Evolutionary conservation across 2,329 filamentous ascomycete genomes (phyloP), one percentile per base, ranked within the genome.

Genomic region (Graphilbum fragrans): DNA sequence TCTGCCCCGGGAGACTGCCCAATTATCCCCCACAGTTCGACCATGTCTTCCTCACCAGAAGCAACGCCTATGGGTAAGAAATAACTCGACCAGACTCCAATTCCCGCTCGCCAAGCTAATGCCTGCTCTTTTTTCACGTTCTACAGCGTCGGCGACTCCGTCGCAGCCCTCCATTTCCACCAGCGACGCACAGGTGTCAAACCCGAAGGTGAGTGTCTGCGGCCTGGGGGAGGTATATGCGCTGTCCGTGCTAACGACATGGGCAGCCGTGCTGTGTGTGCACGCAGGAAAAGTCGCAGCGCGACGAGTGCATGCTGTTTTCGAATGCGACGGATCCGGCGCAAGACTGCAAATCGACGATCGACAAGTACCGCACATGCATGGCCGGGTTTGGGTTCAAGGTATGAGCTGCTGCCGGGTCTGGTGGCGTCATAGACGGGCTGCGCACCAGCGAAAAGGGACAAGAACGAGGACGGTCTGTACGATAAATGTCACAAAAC

Each of bases 221-320:
- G 11, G 19, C 29, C 10, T 31, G 17, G 16, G 29, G 18, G 29
- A 17, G 5, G 16, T 9, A 9, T 17, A 8, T 19, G 9, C 14
- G 6, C 14, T 8, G 35, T 12, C 11, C 19, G 21, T 16, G 9
- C 19, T 7, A 10, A 23, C 19, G n/a, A n/a, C n/a, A n/a, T n/a
- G n/a, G n/a, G n/a, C 55, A 95, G 86, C 90, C 90, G 35, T 96
- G 92, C 74, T 96, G 92, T 60, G 92, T 96, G 23, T 98, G 92
- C 77, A 95, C 88, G 59, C 78, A 92, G 35, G 87, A 98, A 63
- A 98, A 98, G 64, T 72, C 85, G 32, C 74, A 74, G 52, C 86
- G 92, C 49, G 92, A 98, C 66, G 88, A 98, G 65, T 98, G 92
- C 71, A 96, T 98, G 90, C 83, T 98, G 43, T 95, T 96, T 69